These are phyloP conservation scores for Candida insectorum DNA, from an alignment of 805 yeast genomes.

Conservation along the genomic window DNA sequence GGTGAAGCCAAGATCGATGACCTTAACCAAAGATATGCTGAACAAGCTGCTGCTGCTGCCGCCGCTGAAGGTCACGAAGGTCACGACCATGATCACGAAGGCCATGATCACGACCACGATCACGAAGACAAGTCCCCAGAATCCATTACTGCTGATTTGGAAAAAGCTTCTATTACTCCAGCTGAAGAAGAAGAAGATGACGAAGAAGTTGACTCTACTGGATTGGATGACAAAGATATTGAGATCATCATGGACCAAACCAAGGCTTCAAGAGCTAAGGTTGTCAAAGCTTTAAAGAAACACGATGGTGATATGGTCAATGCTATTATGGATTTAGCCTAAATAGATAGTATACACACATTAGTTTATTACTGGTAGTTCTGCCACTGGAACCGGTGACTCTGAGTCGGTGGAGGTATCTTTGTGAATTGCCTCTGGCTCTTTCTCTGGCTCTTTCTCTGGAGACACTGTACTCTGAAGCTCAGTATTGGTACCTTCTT, in stretches of 20 bases:
- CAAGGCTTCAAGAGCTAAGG: slow-evolving; percentile 82
- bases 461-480: no score
- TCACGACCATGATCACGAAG: slow-evolving; percentile 14
- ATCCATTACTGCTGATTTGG: slow-evolving; percentile 78
- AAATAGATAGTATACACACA: slow-evolving; percentile 12
- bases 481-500: not conserved
- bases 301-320: slow-evolving; percentile 94
- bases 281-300: slow-evolving; percentile 83
- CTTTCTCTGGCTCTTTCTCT: no score
- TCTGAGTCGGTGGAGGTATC: no score
- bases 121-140: slow-evolving; percentile 62
- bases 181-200: slow-evolving; percentile 57
- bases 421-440: no score
- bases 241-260: slow-evolving; percentile 89
- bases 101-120: slow-evolving; percentile 12
- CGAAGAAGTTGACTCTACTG: slow-evolving; percentile 80
- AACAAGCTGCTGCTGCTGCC: slow-evolving; percentile 46
- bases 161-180: slow-evolving; percentile 29
- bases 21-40: slow-evolving; percentile 81
- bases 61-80: slow-evolving; percentile 26
- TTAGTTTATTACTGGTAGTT: no score
- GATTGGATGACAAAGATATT: slow-evolving; percentile 77
- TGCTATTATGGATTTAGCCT: slow-evolving; percentile 82
- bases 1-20: slow-evolving; percentile 98
- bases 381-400: no score